phyloP scores from a whole-genome alignment of 2,329 filamentous ascomycete species.

The Ophiostoma populinum region DNA sequence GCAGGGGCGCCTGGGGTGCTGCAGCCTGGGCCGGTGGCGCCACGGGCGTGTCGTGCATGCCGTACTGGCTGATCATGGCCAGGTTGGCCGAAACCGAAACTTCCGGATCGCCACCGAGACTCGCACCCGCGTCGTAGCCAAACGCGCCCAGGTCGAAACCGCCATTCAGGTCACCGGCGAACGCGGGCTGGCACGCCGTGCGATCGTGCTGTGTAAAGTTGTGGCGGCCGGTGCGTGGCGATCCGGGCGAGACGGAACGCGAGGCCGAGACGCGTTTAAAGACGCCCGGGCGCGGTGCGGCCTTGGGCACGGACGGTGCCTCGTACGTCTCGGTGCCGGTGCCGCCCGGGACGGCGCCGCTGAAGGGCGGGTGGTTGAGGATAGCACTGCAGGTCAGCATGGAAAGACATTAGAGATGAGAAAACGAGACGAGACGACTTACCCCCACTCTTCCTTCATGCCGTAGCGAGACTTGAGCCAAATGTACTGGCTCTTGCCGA shows the following conservation, averaged over 20 bases:
- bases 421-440: constrained; percentile 3
- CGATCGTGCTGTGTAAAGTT: no score
- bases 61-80: no score
- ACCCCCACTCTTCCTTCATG: constrained; percentile 13
- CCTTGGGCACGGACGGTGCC: constrained; percentile 1
- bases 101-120: no score
- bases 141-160: no score
- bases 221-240: no score
- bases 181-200: no score
- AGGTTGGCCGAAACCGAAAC: no score
- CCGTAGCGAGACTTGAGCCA: constrained; percentile 12
- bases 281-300: constrained; percentile 3
- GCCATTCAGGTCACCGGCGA: no score
- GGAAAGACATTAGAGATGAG: not conserved
- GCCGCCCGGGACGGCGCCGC: constrained; percentile 8
- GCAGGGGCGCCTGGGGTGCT: no score
- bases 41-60: no score
- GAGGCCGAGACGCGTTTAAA: not conserved
- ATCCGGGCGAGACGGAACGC: not conserved
- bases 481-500: constrained; percentile 12
- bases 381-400: constrained; percentile 5
- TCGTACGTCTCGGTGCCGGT: constrained; percentile 8
- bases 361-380: constrained; percentile 10
- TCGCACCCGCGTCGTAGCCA: no score
- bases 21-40: no score